Evolutionary conservation across 2,329 filamentous ascomycete species (phyloP), one percentile per base, ranked within the genome.

Genomic region (Alternaria atra): DNA sequence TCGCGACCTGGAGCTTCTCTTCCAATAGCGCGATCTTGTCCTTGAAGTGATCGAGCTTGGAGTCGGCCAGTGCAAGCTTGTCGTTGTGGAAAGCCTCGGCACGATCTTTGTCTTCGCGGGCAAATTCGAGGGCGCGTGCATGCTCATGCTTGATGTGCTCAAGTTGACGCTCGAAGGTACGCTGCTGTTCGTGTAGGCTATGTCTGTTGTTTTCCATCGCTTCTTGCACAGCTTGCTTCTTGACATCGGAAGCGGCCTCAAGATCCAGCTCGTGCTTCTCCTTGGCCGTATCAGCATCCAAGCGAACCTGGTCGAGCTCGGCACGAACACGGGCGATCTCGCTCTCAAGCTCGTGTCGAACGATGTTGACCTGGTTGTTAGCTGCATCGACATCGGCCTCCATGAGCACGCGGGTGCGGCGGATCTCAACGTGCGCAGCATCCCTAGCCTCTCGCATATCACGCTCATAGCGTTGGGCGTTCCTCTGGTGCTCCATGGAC

Each of bases 1-100:
- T 94, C 25, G 94, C 90, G 69, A 98, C 91, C 70, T 96, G 90
- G 15, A 99, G 86, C 78, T 93, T 94, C 77, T 97, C 94, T 77
- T 97, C 93, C 1, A 98, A 84, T 70, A 96, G 91, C 5, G 86
- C 80, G 27, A 97, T 87, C 70, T 92, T 92, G 71, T 97, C 94
- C 76, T 96, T 90, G 23, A 96, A 87, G 76, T 96, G 91, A 69
- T 93, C 89, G 4, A 90, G 88, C 84, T 94, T 97, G 58, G 93
- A 92, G 8, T 94, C 88, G 0, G 93, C 92, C 58, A 98, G 85
- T 65, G 87, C 89, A 56, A 98, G 86, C 27, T 91, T 89, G 73
- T 97, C 93, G 48, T 91, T 86, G 43, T 96, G 86, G 75, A 94
- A 91, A 64, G 90, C 86, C 77, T 97, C 93, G 2, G 89, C 84